These are phyloP conservation scores for Neopestalotiopsis clavispora DNA, from an alignment of 2,329 filamentous ascomycete genomes.

Conservation along the genomic window DNA sequence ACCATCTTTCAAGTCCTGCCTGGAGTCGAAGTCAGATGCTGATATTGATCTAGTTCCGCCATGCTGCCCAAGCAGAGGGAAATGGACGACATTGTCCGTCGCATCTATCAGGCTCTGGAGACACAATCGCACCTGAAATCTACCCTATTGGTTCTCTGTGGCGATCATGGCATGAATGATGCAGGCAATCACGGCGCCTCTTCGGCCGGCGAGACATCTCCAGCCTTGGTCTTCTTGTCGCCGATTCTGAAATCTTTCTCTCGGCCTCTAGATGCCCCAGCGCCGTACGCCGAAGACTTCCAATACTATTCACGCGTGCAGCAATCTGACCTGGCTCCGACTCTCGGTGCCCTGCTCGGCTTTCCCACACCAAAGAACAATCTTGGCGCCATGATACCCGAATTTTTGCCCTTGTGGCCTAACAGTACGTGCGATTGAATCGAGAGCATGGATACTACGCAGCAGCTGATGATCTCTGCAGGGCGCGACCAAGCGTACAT, in stretches of 20 bases:
- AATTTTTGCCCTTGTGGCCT: slow-evolving; percentile 80
- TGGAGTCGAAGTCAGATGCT: slow-evolving; percentile 16
- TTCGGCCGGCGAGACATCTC: slow-evolving; percentile 90
- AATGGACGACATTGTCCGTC: slow-evolving; percentile 83
- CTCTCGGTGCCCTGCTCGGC: slow-evolving; percentile 82
- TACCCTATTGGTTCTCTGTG: slow-evolving; percentile 83
- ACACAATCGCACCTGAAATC: slow-evolving; percentile 72
- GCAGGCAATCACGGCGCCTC: slow-evolving; percentile 96
- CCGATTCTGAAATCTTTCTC: slow-evolving; percentile 73
- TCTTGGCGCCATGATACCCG: slow-evolving; percentile 81
- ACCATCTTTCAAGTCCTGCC: not conserved
- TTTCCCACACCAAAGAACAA: slow-evolving; percentile 91
- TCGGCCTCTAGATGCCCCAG: slow-evolving; percentile 52
- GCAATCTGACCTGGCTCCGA: slow-evolving; percentile 92
- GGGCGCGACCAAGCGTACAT: slow-evolving; percentile 41
- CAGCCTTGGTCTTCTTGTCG: slow-evolving; percentile 88
- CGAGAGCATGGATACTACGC: slow-evolving; percentile 9
- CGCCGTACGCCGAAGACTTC: slow-evolving; percentile 70
- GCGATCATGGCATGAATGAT: slow-evolving; percentile 99
- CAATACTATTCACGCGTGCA: slow-evolving; percentile 86
- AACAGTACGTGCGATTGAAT: slow-evolving; percentile 50
- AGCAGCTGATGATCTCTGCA: slow-evolving; percentile 7
- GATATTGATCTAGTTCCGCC: slow-evolving; percentile 64
- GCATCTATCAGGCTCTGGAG: slow-evolving; percentile 79
- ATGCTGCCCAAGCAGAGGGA: slow-evolving; percentile 94